A percentile compares a stretch with the other conserved stretches of the same genome.
Conservation (phyloP, 2,329 filamentous ascomycete genomes). For the Fusarium citri region DNA sequence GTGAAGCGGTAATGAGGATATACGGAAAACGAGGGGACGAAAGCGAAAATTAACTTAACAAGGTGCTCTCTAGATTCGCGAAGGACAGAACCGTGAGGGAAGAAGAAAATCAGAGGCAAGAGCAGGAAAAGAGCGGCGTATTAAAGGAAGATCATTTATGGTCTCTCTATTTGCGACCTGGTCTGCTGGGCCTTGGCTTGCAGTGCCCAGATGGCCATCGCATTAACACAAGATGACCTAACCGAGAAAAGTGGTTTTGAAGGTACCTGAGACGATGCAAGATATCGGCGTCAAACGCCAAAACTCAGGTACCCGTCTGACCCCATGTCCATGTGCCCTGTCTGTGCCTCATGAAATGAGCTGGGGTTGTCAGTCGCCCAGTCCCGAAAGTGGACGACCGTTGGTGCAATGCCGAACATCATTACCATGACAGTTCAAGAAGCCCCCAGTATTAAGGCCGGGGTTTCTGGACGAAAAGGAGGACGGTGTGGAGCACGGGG, state of each 20-base stretch:
- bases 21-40: constrained; percentile 61
- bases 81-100: constrained; percentile 59
- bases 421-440: constrained; percentile 22
- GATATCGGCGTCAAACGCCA: constrained; percentile 19
- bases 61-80: constrained; percentile 63
- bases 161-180: constrained; percentile 38
- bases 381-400: constrained; percentile 43
- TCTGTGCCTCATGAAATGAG: constrained; percentile 35
- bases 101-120: constrained; percentile 49
- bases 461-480: constrained; percentile 42
- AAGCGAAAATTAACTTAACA: constrained; percentile 56
- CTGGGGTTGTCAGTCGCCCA: constrained; percentile 33
- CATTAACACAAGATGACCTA: constrained; percentile 36
- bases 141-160: constrained; percentile 45
- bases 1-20: constrained; percentile 76
- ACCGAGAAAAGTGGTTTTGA: constrained; percentile 35
- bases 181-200: constrained; percentile 36
- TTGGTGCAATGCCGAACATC: constrained; percentile 43
- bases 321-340: constrained; percentile 7
- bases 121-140: constrained; percentile 45
- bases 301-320: constrained; percentile 38
- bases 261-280: constrained; percentile 37
- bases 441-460: constrained; percentile 23
- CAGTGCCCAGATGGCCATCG: constrained; percentile 34
- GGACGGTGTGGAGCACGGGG: constrained; percentile 43